Percentiles rank a stretch among this genome's conserved stretches.
These are phyloP conservation scores for Rhizophora apiculata DNA, from an alignment of 345 rosid genomes.

Conservation along the genomic window DNA sequence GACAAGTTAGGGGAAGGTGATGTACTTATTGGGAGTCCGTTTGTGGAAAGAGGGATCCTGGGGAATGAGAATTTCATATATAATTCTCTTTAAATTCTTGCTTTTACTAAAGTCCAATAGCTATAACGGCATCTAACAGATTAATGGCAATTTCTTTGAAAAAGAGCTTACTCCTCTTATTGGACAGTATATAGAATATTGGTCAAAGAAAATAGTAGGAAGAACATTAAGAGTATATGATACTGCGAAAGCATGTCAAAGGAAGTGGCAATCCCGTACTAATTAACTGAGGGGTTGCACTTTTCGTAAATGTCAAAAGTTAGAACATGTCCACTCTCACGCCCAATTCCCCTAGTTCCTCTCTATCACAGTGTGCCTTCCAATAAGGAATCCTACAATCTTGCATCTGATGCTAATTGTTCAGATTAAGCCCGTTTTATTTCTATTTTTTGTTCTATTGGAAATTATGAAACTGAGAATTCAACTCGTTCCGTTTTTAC, in stretches of 20 bases:
- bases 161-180: not conserved
- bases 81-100: not conserved
- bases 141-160: not conserved
- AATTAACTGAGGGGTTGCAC: not conserved
- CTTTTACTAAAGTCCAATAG: not conserved
- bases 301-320: no score
- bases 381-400: no score
- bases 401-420: no score
- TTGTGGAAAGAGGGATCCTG: constrained; percentile 13
- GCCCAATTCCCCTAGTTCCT: no score
- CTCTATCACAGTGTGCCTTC: no score
- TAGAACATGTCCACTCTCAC: no score
- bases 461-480: no score
- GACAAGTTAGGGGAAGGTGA: constrained; percentile 3
- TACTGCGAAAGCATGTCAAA: not conserved
- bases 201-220: not conserved
- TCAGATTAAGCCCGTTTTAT: no score
- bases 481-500: no score
- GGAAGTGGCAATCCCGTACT: not conserved
- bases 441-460: no score
- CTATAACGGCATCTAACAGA: constrained; percentile 1
- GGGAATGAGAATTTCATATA: constrained; percentile 12
- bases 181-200: not conserved
- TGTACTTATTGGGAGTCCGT: constrained; percentile 20
- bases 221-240: not conserved